Percentiles rank a stretch among this genome's conserved stretches.
Conservation (phyloP, 139 green algal genomes). For the Chlamydomonas sp. region DNA sequence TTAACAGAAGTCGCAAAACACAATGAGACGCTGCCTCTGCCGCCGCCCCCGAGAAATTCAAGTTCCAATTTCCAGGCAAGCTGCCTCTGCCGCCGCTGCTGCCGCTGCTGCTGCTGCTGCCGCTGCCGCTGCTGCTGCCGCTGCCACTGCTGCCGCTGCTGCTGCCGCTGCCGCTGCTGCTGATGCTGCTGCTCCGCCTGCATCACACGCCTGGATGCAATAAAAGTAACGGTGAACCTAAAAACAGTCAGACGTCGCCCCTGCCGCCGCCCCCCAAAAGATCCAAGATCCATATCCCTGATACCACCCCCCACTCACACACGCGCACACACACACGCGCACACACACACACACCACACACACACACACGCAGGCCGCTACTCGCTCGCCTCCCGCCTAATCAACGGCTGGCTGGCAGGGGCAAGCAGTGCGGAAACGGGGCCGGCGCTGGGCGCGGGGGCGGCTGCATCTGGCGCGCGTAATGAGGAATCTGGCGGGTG, state of each 20-base stretch:
- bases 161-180: too few species aligned
- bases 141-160: too few species aligned
- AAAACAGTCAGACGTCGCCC: too few species aligned
- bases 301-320: too few species aligned
- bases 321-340: too few species aligned
- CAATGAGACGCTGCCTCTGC: constrained; percentile 8
- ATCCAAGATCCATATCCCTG: not conserved
- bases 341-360: too few species aligned
- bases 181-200: not conserved
- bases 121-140: too few species aligned
- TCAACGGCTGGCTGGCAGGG: constrained; percentile 38
- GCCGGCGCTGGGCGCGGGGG: not conserved
- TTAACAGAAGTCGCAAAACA: too few species aligned
- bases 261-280: not conserved
- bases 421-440: not conserved
- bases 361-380: constrained; percentile 26
- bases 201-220: too few species aligned
- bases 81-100: not conserved
- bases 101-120: not conserved
- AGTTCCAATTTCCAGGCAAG: constrained; percentile 3
- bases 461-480: not conserved
- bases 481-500: constrained; percentile 13
- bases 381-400: constrained; percentile 49
- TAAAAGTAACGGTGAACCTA: too few species aligned
- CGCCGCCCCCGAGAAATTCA: not conserved